Conservation (phyloP, 179 eudicot genomes). For the Beta macrorhiza region DNA sequence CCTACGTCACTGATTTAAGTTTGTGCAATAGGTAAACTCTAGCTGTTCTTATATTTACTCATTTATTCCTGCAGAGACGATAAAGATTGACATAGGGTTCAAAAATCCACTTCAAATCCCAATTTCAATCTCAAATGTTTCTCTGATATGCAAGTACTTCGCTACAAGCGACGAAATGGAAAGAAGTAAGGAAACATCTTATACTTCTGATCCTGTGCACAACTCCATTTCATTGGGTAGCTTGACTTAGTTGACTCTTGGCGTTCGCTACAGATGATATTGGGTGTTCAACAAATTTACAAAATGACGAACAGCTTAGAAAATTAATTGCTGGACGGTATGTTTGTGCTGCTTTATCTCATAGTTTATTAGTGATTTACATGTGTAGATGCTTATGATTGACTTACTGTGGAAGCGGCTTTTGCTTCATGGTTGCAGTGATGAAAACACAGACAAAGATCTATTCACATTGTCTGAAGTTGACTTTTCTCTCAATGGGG, state of each 20-base stretch:
- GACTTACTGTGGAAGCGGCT: constrained; percentile 11
- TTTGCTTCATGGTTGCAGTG: constrained; percentile 48
- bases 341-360: constrained; percentile 18
- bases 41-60: neutral
- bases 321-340: constrained; percentile 54
- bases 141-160: constrained; percentile 78
- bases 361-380: neutral
- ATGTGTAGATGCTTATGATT: constrained; percentile 6
- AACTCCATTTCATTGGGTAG: neutral
- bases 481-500: constrained; percentile 66
- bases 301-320: constrained; percentile 45
- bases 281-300: constrained; percentile 41
- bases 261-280: constrained; percentile 49
- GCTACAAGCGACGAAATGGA: constrained; percentile 49
- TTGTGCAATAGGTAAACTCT: neutral
- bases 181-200: constrained; percentile 42
- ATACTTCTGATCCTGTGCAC: constrained; percentile 3
- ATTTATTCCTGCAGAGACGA: constrained; percentile 59
- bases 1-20: neutral
- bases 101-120: constrained; percentile 89
- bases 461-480: constrained; percentile 63
- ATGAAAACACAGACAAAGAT: constrained; percentile 43
- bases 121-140: constrained; percentile 63
- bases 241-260: constrained; percentile 16
- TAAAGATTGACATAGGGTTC: constrained; percentile 80